A percentile compares a stretch with the other conserved stretches of the same genome.
Evolutionary conservation across 2,329 filamentous ascomycete species (phyloP).

Genomic region (Phoma herbarum): DNA sequence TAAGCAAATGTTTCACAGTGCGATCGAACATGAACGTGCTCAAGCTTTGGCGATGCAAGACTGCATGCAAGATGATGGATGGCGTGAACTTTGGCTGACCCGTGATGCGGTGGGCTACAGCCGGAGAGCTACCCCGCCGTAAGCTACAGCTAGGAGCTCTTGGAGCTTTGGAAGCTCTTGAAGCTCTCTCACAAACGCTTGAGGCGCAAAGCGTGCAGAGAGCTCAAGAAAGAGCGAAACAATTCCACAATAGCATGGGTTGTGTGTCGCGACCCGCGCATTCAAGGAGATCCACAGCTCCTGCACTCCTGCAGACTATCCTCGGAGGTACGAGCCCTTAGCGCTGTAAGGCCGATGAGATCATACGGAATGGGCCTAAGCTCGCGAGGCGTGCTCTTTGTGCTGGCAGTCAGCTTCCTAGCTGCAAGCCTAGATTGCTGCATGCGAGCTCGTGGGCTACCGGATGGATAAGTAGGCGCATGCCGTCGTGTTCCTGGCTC

Average conservation of each 20-base stretch:
- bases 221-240: not conserved
- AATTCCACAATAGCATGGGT: not conserved
- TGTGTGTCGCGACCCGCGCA: not conserved
- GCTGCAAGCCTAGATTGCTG: slow-evolving; percentile 16
- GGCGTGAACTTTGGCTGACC: not conserved
- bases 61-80: slow-evolving; percentile 18
- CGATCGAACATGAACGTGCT: not conserved
- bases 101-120: slow-evolving; percentile 9
- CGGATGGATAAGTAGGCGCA: slow-evolving; percentile 28
- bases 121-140: slow-evolving; percentile 26
- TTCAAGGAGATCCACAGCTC: not conserved
- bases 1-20: not conserved
- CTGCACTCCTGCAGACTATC: not conserved
- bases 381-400: slow-evolving; percentile 33
- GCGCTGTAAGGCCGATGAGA: slow-evolving; percentile 17
- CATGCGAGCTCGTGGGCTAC: slow-evolving; percentile 23
- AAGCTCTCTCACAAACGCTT: not conserved
- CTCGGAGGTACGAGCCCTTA: slow-evolving; percentile 9
- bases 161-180: slow-evolving; percentile 3
- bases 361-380: slow-evolving; percentile 21
- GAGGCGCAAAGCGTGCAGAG: not conserved
- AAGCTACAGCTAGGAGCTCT: slow-evolving; percentile 19
- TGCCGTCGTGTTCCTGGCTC: slow-evolving; percentile 11
- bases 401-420: slow-evolving; percentile 32
- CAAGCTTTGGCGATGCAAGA: slow-evolving; percentile 1